Conservation (phyloP, 179 eudicot genomes). For the Beta lomatogona region DNA sequence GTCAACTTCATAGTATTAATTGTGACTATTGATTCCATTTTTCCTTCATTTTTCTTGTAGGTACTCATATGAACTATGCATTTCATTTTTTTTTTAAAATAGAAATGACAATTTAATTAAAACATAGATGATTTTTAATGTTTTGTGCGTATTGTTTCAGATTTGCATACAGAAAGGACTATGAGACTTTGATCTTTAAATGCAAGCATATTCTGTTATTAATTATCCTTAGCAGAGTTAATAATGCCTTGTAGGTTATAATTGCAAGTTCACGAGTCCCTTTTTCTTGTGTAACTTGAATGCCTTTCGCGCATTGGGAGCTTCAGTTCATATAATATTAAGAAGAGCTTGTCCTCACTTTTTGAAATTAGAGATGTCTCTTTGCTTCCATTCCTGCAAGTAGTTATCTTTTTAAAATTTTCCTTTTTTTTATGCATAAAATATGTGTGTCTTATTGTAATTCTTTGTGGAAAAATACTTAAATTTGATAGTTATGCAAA, state of each 20-base stretch:
- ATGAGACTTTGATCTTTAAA: neutral
- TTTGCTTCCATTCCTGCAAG: neutral
- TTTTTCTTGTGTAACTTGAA: neutral
- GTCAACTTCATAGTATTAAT: neutral
- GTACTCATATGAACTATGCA: neutral
- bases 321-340: neutral
- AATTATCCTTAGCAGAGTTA: neutral
- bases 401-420: neutral
- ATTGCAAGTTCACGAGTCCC: neutral
- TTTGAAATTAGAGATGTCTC: neutral
- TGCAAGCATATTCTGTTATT: neutral
- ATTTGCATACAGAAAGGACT: neutral
- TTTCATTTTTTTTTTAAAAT: neutral
- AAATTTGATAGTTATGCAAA: slow-evolving; percentile 31
- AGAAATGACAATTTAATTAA: neutral
- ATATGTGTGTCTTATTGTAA: neutral
- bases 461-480: neutral
- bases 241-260: neutral
- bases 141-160: neutral
- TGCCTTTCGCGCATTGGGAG: neutral
- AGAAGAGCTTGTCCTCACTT: neutral
- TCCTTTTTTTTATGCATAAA: neutral
- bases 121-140: neutral
- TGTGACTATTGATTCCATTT: neutral
- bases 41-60: neutral